Evolutionary conservation across 2,329 filamentous ascomycete species (phyloP).

Genomic region (Nothopassalora personata): DNA sequence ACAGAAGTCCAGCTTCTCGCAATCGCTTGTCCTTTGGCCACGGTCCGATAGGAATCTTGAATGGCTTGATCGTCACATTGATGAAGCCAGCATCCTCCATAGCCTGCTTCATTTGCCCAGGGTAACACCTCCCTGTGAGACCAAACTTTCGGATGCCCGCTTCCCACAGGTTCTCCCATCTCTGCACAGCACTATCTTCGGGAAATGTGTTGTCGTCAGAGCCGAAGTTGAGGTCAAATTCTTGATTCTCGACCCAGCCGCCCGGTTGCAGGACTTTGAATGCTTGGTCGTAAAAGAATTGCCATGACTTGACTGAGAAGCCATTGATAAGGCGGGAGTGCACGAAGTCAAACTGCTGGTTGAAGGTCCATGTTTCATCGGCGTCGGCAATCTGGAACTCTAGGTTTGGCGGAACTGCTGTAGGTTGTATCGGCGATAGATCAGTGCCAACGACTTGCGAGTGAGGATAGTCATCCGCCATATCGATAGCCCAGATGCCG

Average conservation of each 20-base stretch:
- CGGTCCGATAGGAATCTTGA: conserved; percentile 28
- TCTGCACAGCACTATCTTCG: conserved; percentile 13
- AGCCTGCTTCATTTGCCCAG: conserved; percentile 32
- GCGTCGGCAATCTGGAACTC: conserved; percentile 21
- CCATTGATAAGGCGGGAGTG: conserved; percentile 29
- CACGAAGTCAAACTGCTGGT: conserved; percentile 27
- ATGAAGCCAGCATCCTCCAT: conserved; percentile 33
- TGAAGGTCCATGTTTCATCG: conserved; percentile 22
- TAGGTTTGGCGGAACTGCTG: conserved; percentile 18
- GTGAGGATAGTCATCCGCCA: conserved; percentile 26
- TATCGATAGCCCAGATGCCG: conserved; percentile 28
- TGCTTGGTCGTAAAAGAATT: conserved; percentile 24
- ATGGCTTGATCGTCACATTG: conserved; percentile 26
- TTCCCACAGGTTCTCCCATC: conserved; percentile 23
- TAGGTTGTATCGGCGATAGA: conserved; percentile 29
- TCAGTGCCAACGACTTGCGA: conserved; percentile 27
- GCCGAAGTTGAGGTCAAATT: conserved; percentile 27
- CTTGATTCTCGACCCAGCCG: conserved; percentile 39
- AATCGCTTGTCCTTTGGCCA: conserved; percentile 27
- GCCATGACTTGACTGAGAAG: conserved; percentile 27
- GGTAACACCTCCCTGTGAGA: conserved; percentile 22
- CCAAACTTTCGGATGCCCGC: conserved; percentile 22
- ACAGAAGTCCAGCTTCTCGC: conserved; percentile 24
- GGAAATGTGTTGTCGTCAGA: conserved; percentile 26
- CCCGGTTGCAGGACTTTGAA: conserved; percentile 28